phyloP scores from a whole-genome alignment of 2,329 filamentous ascomycete species.

The Aureobasidium sp. region DNA sequence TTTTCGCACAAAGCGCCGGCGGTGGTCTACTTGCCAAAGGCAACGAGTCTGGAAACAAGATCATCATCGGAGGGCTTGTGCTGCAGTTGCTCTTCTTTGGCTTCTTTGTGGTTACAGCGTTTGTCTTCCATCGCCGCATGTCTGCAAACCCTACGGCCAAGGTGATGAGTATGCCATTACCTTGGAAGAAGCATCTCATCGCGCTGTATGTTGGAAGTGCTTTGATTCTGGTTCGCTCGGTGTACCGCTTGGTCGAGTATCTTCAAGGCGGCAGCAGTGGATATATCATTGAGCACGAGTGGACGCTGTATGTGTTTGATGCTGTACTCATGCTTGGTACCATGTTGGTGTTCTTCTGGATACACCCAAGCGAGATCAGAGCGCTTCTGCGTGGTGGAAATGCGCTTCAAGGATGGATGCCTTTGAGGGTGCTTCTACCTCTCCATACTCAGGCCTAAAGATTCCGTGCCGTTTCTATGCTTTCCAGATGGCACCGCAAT shows the following conservation, averaged over 20 bases:
- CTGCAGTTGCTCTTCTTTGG: conserved; percentile 65
- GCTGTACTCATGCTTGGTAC: conserved; percentile 42
- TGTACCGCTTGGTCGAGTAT: conserved; percentile 57
- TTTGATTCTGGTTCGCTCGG: conserved; percentile 51
- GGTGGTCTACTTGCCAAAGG: conserved; percentile 41
- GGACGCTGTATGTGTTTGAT: conserved; percentile 52
- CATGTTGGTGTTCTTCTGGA: conserved; percentile 27
- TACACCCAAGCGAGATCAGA: conserved; percentile 4
- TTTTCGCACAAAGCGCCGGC: conserved; percentile 56
- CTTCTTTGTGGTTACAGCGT: conserved; percentile 57
- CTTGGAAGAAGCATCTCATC: conserved; percentile 39
- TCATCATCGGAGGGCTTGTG: conserved; percentile 63
- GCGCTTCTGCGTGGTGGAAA: neutral
- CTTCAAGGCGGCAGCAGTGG: conserved; percentile 44
- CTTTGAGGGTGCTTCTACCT: neutral
- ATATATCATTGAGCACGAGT: conserved; percentile 46
- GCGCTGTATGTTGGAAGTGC: conserved; percentile 43
- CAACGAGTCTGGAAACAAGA: conserved; percentile 49
- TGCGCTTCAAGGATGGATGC: conserved; percentile 4
- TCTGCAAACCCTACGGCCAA: neutral
- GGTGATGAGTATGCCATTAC: conserved; percentile 29
- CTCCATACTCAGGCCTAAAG: neutral
- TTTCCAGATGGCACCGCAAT: too few relatives aligned
- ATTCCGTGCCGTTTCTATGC: too few relatives aligned
- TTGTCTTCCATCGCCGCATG: conserved; percentile 56